Evolutionary conservation across 2,329 filamentous ascomycete genomes (phyloP), one percentile per base, ranked within the genome.

Genomic region (Fusarium torreyae): DNA sequence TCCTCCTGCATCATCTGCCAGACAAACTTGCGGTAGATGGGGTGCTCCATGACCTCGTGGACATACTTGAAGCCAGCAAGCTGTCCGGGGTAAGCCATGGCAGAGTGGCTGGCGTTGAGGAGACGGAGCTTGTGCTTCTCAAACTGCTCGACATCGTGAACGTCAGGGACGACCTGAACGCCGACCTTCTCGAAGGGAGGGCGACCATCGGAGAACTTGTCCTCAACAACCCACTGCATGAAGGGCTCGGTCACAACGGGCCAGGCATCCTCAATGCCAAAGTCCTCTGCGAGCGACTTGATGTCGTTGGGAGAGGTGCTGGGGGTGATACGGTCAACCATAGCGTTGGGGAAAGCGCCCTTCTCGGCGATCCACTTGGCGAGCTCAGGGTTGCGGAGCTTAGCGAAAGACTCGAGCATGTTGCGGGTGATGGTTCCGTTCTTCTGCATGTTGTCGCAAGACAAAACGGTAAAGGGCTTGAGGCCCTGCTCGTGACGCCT

Each of bases 371-470:
- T 86, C 84, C 84, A 87, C 48, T 81, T 75, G 52, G 85, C 84
- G 20, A 87, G 61, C 36, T 81, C 79, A 4, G 84, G 81, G 77
- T 85, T 78, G 62, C 79, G 80, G 45, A 84, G 77, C 31, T 78
- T 79, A 3, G 85, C 85, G 70, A 86, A 87, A 3, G 84, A 82
- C 66, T 78, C 72, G 36, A 87, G 82, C 85, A 87, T 87, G 75
- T 79, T 71, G 36, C 83, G 83, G 7, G 83, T 84, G 76, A 87
- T 86, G 74, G 81, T 77, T 55, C 85, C 85, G 75, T 87, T 87
- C 80, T 85, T 85, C 78, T 86, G 84, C 84, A 87, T 87, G 78
- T 87, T 87, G 75, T 87, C 85, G 74, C 85, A 87, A 6, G 85
- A 87, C 72, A 87, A 71, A 31, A 87, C 84, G 66, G 85, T 87